Conservation (phyloP, 768 basidiomycete genomes). For the Rhodotorula paludigena region DNA sequence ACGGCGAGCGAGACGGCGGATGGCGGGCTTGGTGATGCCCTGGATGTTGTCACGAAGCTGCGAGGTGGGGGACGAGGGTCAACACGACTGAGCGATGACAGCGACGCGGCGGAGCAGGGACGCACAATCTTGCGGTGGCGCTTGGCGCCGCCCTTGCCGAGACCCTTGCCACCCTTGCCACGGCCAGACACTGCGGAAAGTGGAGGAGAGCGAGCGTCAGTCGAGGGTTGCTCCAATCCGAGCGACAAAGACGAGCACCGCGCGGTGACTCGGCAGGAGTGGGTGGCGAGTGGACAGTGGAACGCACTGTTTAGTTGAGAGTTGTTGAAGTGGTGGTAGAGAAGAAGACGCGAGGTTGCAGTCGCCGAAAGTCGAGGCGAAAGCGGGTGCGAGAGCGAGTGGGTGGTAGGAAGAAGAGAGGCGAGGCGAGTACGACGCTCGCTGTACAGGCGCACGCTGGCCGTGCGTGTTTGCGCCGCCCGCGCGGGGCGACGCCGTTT, state of each 20-base stretch:
- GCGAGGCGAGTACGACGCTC: not conserved
- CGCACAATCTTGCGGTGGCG: slow-evolving; percentile 93
- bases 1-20: slow-evolving; percentile 56
- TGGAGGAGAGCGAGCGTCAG: slow-evolving; percentile 4
- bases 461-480: too few species aligned
- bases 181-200: slow-evolving; percentile 75
- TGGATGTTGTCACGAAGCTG: slow-evolving; percentile 49
- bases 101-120: slow-evolving; percentile 38
- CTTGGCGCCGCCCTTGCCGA: slow-evolving; percentile 94
- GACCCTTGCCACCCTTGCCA: slow-evolving; percentile 73
- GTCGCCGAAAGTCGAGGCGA: too few species aligned
- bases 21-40: slow-evolving; percentile 56
- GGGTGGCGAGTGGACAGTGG: not conserved
- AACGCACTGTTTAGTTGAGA: not conserved
- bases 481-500: not conserved
- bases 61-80: not conserved
- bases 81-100: not conserved
- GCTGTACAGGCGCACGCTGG: not conserved
- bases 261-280: too few species aligned
- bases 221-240: too few species aligned
- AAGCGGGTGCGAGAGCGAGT: too few species aligned
- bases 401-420: not conserved
- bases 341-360: not conserved
- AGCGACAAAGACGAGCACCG: too few species aligned
- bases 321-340: slow-evolving; percentile 45